Conservation (phyloP, 2,329 filamentous ascomycete genomes). For the Scedosporium apiospermum region DNA sequence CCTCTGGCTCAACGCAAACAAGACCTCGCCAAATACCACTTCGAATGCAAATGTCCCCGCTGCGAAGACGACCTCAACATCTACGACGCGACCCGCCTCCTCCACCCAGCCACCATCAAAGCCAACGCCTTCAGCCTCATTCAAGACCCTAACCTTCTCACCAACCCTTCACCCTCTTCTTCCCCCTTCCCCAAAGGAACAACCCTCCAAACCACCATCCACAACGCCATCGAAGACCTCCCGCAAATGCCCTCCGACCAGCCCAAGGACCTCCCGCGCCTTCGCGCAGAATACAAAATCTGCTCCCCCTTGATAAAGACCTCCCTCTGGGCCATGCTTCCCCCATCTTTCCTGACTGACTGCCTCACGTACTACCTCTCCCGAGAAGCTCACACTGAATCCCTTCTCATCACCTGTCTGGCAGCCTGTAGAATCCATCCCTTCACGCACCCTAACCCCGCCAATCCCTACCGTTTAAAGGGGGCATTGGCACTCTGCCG, state of each 20-base stretch:
- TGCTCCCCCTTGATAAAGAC: constrained; percentile 25
- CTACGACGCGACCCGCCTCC: constrained; percentile 39
- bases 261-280: neutral
- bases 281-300: constrained; percentile 22
- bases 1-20: constrained; percentile 31
- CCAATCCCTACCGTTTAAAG: constrained; percentile 40
- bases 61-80: constrained; percentile 42
- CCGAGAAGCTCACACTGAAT: constrained; percentile 17
- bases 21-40: constrained; percentile 39
- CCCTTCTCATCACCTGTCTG: constrained; percentile 38
- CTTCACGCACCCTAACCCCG: constrained; percentile 38
- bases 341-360: constrained; percentile 9
- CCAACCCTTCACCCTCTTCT: neutral
- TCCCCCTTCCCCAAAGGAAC: neutral
- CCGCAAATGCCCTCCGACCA: constrained; percentile 12
- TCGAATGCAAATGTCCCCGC: constrained; percentile 39
- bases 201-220: neutral
- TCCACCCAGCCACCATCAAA: constrained; percentile 22
- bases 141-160: neutral
- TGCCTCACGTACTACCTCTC: constrained; percentile 10
- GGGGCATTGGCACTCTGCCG: constrained; percentile 41
- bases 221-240: neutral
- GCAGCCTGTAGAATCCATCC: constrained; percentile 38
- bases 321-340: constrained; percentile 9
- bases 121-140: constrained; percentile 32